Evolutionary conservation across 805 yeast genomes (phyloP), one percentile per base, ranked within the genome.

Genomic region (Candida piceae): DNA sequence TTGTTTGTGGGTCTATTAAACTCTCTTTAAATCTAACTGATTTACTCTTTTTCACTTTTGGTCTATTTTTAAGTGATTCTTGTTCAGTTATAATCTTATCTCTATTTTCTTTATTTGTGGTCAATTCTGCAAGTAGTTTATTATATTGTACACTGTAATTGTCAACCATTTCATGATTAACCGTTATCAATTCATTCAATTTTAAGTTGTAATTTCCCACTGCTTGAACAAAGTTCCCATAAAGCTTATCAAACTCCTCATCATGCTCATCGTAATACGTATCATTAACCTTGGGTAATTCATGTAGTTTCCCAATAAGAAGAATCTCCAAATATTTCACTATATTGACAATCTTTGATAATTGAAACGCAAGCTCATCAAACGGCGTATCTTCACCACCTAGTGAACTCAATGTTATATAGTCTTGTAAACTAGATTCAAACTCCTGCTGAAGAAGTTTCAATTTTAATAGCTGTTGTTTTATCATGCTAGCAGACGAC

Each of bases 21-120:
- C 41, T 42, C 17, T 47, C 47, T 27, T 49, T 52, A 32, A 52
- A 52, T 28, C 57, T 44, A 10, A 52, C 57, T 12, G 55, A 50
- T 28, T 50, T 52, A 13, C 39, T 16, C 21, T 46, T 50, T 34
- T 49, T 50, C 7, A 42, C 16, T 16, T 35, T 42, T n/a, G n/a
- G 17, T n/a, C 11, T 16, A 18, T 22, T 13, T 25, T 10, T 17
- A 7, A 13, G 16, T 13, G 17, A 17, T 24, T 17, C 30, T 18
- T 19, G 20, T 15, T 19, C 20, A 16, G 13, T 18, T 5, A 4
- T 5, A 5, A 21, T 13, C 18, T 5, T 13, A 23, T 11, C 29
- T 17, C 6, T 6, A 19, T n/a, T 29, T 18, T 19, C 13, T 13
- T 29, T 21, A 20, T 26, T 26, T 6, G 13, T 8, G 9, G 23